Conservation (phyloP, 176 grass and related monocot genomes). For the Avena insularis region DNA sequence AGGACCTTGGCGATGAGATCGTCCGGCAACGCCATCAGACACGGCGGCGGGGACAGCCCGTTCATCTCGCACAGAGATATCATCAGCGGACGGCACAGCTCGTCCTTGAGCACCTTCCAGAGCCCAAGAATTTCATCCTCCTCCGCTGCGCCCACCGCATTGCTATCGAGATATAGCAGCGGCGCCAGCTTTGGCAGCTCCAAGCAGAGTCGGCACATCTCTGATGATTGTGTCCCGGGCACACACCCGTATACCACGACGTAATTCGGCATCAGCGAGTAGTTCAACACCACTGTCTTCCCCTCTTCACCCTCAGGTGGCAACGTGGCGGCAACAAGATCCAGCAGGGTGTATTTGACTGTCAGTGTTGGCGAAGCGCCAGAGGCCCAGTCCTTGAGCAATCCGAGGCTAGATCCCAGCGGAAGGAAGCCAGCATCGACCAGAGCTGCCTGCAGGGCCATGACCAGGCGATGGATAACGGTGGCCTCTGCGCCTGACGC, state of each 20-base stretch:
- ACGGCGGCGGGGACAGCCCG: slow-evolving; percentile 57
- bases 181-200: slow-evolving; percentile 58
- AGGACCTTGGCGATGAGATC: slow-evolving; percentile 75
- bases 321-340: slow-evolving; percentile 11
- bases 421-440: slow-evolving; percentile 59
- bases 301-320: slow-evolving; percentile 31
- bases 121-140: slow-evolving; percentile 58
- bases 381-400: slow-evolving; percentile 49
- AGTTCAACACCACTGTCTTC: slow-evolving; percentile 62
- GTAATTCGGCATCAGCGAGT: slow-evolving; percentile 60
- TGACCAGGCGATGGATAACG: slow-evolving; percentile 43
- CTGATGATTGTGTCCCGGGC: slow-evolving; percentile 32
- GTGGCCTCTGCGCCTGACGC: slow-evolving; percentile 26
- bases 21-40: slow-evolving; percentile 74
- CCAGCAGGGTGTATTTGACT: slow-evolving; percentile 61
- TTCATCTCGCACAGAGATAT: slow-evolving; percentile 66
- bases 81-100: slow-evolving; percentile 66
- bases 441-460: slow-evolving; percentile 65
- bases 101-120: slow-evolving; percentile 75
- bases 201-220: slow-evolving; percentile 61
- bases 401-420: slow-evolving; percentile 18
- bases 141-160: slow-evolving; percentile 36
- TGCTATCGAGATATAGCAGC: slow-evolving; percentile 61
- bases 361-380: slow-evolving; percentile 40
- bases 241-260: slow-evolving; percentile 65